Evolutionary conservation across 2,329 filamentous ascomycete genomes (phyloP), one percentile per base, ranked within the genome.

Genomic region (Thermothelomyces thermophilus): DNA sequence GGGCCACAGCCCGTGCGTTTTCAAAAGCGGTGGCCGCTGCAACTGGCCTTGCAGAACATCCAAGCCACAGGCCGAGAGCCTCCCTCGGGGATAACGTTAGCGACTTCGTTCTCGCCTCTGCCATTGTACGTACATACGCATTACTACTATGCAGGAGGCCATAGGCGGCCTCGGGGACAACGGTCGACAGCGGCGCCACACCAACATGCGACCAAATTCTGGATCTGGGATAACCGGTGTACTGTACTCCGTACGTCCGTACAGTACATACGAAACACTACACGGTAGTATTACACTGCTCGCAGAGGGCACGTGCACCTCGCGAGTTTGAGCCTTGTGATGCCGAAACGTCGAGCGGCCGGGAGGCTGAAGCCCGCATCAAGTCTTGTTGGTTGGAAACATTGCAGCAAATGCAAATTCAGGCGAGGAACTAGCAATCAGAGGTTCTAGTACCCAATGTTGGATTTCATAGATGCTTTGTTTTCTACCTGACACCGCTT

Each of bases 1-100:
- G 45, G 28, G 20, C 31, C 37, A 26, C 20, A n/a, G 13, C 14
- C 9, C 43, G 31, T 10, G 34, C 22, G 28, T 40, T 26, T 41
- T 41, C 28, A 50, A 28, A 41, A 34, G 34, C 37, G 14, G 11
- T 43, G 39, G 33, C 46, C 46, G 46, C 40, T 42, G 46, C 40
- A 37, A 20, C 40, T 13, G 39, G n/a, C 40, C n/a, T n/a, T 43
- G 40, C 46, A 48, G 22, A 16, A 30, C 14, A 14, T 17, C 46
- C 46, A 49, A 49, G 46, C 46, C 46, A 43, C 47, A 40, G 22
- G 24, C 24, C 24, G 24, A 26, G 24, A 5, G 24, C 35, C 24
- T 26, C 30, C 31, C 24, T 16, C 17, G n/a, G n/a, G n/a, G n/a
- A n/a, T 16, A 16, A 22, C 39, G 17, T 26, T 19, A 8, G 7